These are phyloP conservation scores for Trypanosoma conorhini DNA, from an alignment of 208 protist species.

Conservation along the genomic window DNA sequence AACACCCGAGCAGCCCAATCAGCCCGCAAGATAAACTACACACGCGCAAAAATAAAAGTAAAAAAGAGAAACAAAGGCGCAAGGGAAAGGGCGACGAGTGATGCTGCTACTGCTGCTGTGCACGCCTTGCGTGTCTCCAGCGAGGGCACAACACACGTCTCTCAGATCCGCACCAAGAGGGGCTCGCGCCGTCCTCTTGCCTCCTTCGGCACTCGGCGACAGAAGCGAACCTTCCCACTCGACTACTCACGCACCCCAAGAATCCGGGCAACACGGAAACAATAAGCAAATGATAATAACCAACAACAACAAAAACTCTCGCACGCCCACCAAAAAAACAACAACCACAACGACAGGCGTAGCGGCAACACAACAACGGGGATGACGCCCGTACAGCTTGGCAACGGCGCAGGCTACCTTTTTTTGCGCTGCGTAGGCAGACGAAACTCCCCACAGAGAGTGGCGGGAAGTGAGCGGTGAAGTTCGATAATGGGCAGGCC, in stretches of 20 bases:
- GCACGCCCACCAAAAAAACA: not conserved
- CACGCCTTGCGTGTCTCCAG: not conserved
- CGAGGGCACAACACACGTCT: not conserved
- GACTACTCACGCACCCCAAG: not conserved
- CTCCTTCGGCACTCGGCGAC: not conserved
- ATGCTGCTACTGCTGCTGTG: not conserved
- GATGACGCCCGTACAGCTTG: not conserved
- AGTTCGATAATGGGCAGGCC: conserved; percentile 24
- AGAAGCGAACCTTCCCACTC: not conserved
- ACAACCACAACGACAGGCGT: conserved; percentile 20
- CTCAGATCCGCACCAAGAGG: not conserved
- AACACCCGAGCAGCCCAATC: not conserved
- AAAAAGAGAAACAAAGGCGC: not conserved
- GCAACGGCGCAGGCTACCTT: conserved; percentile 13
- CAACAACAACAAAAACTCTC: conserved; percentile 24
- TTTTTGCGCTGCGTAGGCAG: conserved; percentile 11
- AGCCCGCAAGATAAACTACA: too few relatives aligned
- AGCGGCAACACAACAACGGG: conserved; percentile 12
- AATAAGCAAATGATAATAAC: conserved; percentile 1
- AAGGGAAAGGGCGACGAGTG: not conserved
- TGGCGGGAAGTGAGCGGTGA: conserved; percentile 25
- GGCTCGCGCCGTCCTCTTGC: not conserved
- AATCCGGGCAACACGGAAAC: not conserved
- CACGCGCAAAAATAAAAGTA: not conserved
- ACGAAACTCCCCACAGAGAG: conserved; percentile 26